A percentile compares a stretch with the other conserved stretches of the same genome.
Conservation (phyloP, 2,329 filamentous ascomycete genomes). For the Colletotrichum australisinense region DNA sequence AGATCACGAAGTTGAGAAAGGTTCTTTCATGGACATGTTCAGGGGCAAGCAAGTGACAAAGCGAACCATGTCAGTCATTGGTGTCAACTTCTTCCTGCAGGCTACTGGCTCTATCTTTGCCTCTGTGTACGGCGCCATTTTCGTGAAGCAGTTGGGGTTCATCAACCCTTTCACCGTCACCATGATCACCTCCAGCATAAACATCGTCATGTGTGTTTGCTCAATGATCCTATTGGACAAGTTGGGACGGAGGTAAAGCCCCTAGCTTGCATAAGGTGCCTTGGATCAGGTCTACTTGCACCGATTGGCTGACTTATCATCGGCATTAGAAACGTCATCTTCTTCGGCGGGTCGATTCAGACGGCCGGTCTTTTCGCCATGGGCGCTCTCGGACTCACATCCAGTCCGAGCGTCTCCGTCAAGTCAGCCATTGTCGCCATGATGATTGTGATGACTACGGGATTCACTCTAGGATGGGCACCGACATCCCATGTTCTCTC, state of each 20-base stretch:
- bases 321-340: neutral
- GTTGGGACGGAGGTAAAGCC: constrained; percentile 34
- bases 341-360: constrained; percentile 11
- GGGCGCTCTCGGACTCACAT: constrained; percentile 9
- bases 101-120: constrained; percentile 44
- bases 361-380: constrained; percentile 5
- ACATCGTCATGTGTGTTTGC: constrained; percentile 34
- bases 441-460: constrained; percentile 44
- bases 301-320: constrained; percentile 18
- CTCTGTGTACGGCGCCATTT: constrained; percentile 45
- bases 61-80: constrained; percentile 41
- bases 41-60: constrained; percentile 37
- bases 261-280: neutral
- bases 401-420: constrained; percentile 30
- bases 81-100: constrained; percentile 46
- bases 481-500: constrained; percentile 49
- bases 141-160: constrained; percentile 42
- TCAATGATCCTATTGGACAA: constrained; percentile 37
- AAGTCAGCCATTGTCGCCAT: constrained; percentile 46
- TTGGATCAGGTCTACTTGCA: neutral
- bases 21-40: constrained; percentile 47
- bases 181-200: constrained; percentile 37
- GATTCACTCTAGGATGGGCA: constrained; percentile 47
- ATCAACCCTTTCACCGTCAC: constrained; percentile 41
- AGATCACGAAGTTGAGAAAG: constrained; percentile 47